These are phyloP conservation scores for Hippophae tibetana DNA, from an alignment of 306 rosid genomes.

Conservation along the genomic window DNA sequence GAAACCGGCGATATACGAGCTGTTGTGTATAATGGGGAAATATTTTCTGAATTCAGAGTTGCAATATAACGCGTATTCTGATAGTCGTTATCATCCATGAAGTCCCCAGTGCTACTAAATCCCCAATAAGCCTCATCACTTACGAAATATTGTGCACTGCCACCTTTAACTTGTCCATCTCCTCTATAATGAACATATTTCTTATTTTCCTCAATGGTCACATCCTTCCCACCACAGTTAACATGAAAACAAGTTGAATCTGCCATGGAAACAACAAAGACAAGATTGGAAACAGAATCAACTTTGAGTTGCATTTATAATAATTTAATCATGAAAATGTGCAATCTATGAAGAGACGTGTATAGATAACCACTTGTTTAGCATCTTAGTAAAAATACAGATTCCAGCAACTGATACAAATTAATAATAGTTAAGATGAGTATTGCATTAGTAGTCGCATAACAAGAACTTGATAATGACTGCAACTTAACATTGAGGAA, in stretches of 20 bases:
- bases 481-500: too few species aligned
- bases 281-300: background rate
- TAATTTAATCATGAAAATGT: too few species aligned
- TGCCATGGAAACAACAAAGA: constrained; percentile 22
- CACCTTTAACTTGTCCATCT: constrained; percentile 29
- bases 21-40: constrained; percentile 37
- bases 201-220: constrained; percentile 13
- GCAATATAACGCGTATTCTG: constrained; percentile 29
- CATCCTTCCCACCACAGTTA: constrained; percentile 45
- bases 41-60: constrained; percentile 27
- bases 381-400: too few species aligned
- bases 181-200: constrained; percentile 15
- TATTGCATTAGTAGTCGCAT: too few species aligned
- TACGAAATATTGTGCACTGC: constrained; percentile 14
- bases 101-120: constrained; percentile 39
- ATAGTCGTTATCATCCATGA: constrained; percentile 22
- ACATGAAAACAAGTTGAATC: constrained; percentile 65
- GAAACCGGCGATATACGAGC: constrained; percentile 55
- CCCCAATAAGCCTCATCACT: constrained; percentile 20
- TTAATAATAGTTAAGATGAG: too few species aligned
- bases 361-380: too few species aligned
- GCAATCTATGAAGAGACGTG: too few species aligned
- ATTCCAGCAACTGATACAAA: too few species aligned
- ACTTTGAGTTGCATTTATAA: background rate
- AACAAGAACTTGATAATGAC: too few species aligned